phyloP scores from a whole-genome alignment of 345 rosid species.

The Eucalyptus shirleyi region DNA sequence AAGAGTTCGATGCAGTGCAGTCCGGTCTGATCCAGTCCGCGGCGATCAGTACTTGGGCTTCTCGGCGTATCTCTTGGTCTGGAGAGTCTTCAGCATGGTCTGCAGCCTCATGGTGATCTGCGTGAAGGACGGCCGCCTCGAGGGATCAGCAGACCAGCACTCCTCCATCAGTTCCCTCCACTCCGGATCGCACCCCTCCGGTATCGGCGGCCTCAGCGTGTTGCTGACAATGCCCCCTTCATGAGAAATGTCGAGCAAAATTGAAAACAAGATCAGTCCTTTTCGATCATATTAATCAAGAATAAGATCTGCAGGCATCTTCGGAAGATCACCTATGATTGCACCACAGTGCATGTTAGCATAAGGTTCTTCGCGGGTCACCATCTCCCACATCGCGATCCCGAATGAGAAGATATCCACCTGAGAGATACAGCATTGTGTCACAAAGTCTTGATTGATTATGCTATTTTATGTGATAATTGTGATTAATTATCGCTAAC shows the following conservation, averaged over 20 bases:
- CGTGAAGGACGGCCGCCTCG: slow-evolving; percentile 64
- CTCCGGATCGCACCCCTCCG: slow-evolving; percentile 51
- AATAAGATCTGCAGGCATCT: background rate
- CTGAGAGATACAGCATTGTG: slow-evolving; percentile 3
- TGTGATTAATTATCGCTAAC: slow-evolving; percentile 1
- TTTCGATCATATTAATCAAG: background rate
- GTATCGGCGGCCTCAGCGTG: slow-evolving; percentile 67
- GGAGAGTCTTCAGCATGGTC: slow-evolving; percentile 35
- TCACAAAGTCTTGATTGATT: background rate
- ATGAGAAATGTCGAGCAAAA: background rate
- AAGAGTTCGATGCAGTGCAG: background rate
- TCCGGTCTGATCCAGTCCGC: background rate
- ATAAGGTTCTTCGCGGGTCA: slow-evolving; percentile 81
- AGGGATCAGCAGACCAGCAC: slow-evolving; percentile 75
- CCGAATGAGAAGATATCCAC: slow-evolving; percentile 97
- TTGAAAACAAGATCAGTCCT: background rate
- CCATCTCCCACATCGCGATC: slow-evolving; percentile 76
- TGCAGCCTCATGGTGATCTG: slow-evolving; percentile 58
- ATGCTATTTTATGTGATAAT: background rate
- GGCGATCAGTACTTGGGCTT: background rate
- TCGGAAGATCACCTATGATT: slow-evolving; percentile 50
- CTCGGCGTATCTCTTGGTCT: slow-evolving; percentile 20
- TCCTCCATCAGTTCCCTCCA: slow-evolving; percentile 84
- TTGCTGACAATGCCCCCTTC: slow-evolving; percentile 84
- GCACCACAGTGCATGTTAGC: slow-evolving; percentile 92